Conservation (phyloP, 2,329 filamentous ascomycete genomes). For the Tetracladium maxilliforme region DNA sequence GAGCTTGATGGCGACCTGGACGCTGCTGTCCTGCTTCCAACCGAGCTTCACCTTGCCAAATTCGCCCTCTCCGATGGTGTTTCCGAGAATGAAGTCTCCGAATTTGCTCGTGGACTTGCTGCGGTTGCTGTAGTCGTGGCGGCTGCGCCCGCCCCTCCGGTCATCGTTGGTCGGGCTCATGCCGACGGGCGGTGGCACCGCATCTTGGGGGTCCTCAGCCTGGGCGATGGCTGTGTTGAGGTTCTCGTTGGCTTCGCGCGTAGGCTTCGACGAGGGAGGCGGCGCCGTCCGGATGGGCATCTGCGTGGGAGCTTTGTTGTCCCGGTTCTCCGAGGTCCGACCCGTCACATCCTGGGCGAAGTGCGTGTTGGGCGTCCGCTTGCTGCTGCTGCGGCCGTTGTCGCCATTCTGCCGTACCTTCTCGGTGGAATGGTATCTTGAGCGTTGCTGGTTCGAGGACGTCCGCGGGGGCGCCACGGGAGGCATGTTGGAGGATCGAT, state of each 20-base stretch:
- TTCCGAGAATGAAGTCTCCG: slow-evolving; percentile 88
- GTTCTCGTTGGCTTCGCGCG: too few species aligned
- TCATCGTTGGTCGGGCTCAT: too few species aligned
- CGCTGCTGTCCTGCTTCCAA: slow-evolving; percentile 90
- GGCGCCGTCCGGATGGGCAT: background rate
- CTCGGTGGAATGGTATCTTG: too few species aligned
- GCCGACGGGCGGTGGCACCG: too few species aligned
- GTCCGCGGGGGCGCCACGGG: slow-evolving; percentile 68
- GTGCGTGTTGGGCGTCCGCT: background rate
- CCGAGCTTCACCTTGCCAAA: slow-evolving; percentile 98
- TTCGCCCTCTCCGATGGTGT: slow-evolving; percentile 93
- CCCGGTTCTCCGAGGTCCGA: background rate
- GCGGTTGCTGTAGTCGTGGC: slow-evolving; percentile 40
- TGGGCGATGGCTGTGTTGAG: too few species aligned
- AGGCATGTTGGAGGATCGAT: slow-evolving; percentile 49
- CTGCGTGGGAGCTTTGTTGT: background rate
- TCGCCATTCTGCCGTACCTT: too few species aligned
- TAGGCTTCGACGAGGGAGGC: too few species aligned
- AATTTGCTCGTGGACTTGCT: slow-evolving; percentile 81
- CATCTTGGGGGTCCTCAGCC: too few species aligned
- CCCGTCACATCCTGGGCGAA: background rate
- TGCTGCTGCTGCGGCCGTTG: slow-evolving; percentile 18
- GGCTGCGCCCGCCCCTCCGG: slow-evolving; percentile 34
- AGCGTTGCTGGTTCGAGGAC: slow-evolving; percentile 52
- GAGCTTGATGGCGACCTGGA: slow-evolving; percentile 92